Evolutionary conservation across 2,329 filamentous ascomycete species (phyloP), one percentile per base, ranked within the genome.

Genomic region (Talaromyces piceae): DNA sequence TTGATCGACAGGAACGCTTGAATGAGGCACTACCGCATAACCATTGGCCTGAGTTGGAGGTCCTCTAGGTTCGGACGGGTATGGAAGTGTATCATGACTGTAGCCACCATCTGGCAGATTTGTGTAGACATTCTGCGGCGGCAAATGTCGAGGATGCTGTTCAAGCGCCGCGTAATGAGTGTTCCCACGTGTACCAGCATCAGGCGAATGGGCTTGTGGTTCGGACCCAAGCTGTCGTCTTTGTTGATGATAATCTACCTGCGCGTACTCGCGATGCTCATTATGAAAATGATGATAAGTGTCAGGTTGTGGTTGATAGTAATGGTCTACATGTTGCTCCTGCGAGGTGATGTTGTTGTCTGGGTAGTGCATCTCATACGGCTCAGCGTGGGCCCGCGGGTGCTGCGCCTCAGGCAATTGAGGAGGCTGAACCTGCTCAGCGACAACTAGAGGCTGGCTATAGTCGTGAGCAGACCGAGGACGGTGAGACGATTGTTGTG

Each of bases 381-480:
- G 33, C 39, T 18, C 30, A 8, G 23, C 28, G 30, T 28, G 46
- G 28, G 33, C 20, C 49, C 47, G 51, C 4, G 46, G 25, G 20
- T 33, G 30, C 18, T 33, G 51, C n/a, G 46, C 43, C 13, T 53
- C 51, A 3, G 31, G 45, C 11, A 27, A 41, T 18, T 43, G 49
- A 6, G 47, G 45, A 23, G 47, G 46, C 22, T 47, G 50, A 16
- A 30, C 50, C 27, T 44, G 50, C 13, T 41, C 45, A 41, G 28
- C 39, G 16, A 47, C 30, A 11, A 18, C 59, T 59, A 44, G 59
- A 50, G 33, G 54, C n/a, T 23, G 53, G 22, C 3, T 20, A 46
- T 51, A 27, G 16, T 49, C 51, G 7, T 18, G 33, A 11, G n/a
- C 33, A 4, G 50, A 47, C 8, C 45, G 59, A 13, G 48, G 33